Base-by-base conservation (phyloP, 768 basidiomycete species). In the Boletellus emodensis region DNA sequence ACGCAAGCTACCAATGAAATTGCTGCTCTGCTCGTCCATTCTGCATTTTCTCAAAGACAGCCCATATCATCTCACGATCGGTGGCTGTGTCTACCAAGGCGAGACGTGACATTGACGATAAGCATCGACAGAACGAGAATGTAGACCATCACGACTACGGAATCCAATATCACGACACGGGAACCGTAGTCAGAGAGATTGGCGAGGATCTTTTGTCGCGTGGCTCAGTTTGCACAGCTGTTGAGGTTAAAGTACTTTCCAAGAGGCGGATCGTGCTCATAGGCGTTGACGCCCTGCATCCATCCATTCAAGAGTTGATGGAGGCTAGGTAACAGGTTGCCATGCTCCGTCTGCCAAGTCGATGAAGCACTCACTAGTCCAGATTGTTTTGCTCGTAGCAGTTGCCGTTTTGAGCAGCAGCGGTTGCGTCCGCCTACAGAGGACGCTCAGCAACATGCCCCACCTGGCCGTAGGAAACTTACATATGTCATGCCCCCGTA, bases 361-460 rank as follows among this genome's bases (percentile, higher is more conserved):
- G 30, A 10, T 4, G n/a, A 28, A 42, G 15, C 10, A 43, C 85
- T 58, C 61, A 86, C 87, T 94, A 94, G 70, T 92, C 91, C 42
- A 90, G 74, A 71, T 93, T 93, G 64, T 90, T 84, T 73, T 91
- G 90, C 66, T 85, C 85, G 40, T 64, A 70, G 68, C 84, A 87
- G 72, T 86, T 30, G 37, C 60, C 32, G 1, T 73, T 69, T 43
- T 71, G 45, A 11, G 72, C 76, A 39, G 84, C 83, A 51, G 79
- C 78, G 46, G 82, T 86, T 17, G 85, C 86, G 26, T 76, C 56
- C 0, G 17, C 63, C 83, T 85, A 49, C 40, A 38, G 32, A 20
- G 22, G 30, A 7, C 7, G 30, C 30, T 30, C 11, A 30, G 30
- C 24, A 4, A 26, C 30, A 30, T 30, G 30, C 30, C 37, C 10